Evolutionary conservation across 2,329 filamentous ascomycete genomes (phyloP).

Genomic region (Colletotrichum sp.): DNA sequence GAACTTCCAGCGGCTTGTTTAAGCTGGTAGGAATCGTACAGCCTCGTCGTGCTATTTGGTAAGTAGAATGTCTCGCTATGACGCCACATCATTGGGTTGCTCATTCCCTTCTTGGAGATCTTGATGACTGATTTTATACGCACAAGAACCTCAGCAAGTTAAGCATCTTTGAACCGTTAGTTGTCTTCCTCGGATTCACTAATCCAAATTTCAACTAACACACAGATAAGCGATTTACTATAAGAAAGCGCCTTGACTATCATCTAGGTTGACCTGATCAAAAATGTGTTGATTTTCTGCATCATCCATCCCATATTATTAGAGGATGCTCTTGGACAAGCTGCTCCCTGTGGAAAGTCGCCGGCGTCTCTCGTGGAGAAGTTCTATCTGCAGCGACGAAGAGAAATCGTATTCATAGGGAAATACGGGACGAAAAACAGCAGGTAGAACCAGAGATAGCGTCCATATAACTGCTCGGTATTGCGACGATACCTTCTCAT

Average conservation of each 20-base stretch:
- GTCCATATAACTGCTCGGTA: accelerated
- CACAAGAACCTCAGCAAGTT: neutral
- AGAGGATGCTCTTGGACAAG: neutral
- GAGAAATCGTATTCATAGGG: neutral
- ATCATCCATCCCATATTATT: neutral
- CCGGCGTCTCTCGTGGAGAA: neutral
- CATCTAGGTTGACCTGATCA: neutral
- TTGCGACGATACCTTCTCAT: neutral
- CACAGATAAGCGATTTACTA: neutral
- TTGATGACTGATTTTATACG: neutral
- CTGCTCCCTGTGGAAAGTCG: neutral
- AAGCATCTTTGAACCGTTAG: neutral
- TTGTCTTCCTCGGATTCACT: neutral
- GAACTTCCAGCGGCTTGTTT: accelerated
- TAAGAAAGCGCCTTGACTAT: neutral
- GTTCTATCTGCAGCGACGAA: accelerated
- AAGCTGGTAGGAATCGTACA: neutral
- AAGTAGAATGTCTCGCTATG: too few relatives aligned
- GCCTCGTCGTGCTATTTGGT: neutral
- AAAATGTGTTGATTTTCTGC: neutral
- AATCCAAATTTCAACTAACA: neutral
- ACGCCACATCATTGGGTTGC: too few relatives aligned
- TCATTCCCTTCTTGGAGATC: neutral
- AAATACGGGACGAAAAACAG: neutral
- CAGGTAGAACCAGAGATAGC: neutral